A percentile compares a stretch with the other conserved stretches of the same genome.
Evolutionary conservation across 768 basidiomycete genomes (phyloP).

Genomic region (Galerina marginata): DNA sequence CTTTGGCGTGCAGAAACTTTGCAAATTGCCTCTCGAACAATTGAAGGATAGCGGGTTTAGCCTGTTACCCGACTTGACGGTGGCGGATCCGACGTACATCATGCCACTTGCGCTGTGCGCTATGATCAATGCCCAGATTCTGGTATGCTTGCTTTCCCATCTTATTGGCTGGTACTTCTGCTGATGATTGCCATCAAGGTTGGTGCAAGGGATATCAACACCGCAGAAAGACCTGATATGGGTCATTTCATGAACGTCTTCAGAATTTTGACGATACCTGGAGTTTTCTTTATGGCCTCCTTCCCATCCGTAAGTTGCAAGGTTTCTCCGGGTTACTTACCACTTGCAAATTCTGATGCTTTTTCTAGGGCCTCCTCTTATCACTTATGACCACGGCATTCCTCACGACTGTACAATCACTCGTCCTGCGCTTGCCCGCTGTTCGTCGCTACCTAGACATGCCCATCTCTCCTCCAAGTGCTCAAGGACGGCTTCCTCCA

Average conservation of each 20-base stretch:
- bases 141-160: slow-evolving; percentile 47
- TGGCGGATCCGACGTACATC: slow-evolving; percentile 75
- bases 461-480: slow-evolving; percentile 36
- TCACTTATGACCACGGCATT: slow-evolving; percentile 45
- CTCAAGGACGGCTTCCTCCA: slow-evolving; percentile 37
- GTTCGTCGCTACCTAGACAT: slow-evolving; percentile 47
- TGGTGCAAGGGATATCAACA: slow-evolving; percentile 60
- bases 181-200: slow-evolving; percentile 29
- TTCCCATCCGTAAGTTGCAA: slow-evolving; percentile 67
- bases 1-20: slow-evolving; percentile 78
- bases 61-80: slow-evolving; percentile 79
- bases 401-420: slow-evolving; percentile 56
- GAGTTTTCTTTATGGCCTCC: slow-evolving; percentile 49
- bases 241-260: slow-evolving; percentile 74
- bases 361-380: slow-evolving; percentile 45
- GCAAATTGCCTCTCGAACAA: slow-evolving; percentile 73
- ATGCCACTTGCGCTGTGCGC: slow-evolving; percentile 65
- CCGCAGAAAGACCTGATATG: slow-evolving; percentile 54
- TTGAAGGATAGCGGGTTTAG: slow-evolving; percentile 76
- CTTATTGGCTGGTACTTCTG: not conserved
- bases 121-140: slow-evolving; percentile 73
- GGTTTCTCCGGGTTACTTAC: not conserved
- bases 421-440: slow-evolving; percentile 46
- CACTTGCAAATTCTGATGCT: slow-evolving; percentile 1
- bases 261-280: slow-evolving; percentile 58